phyloP scores from a whole-genome alignment of 371 early-diverging fungal genomes.

The Lichtheimia ramosa region DNA sequence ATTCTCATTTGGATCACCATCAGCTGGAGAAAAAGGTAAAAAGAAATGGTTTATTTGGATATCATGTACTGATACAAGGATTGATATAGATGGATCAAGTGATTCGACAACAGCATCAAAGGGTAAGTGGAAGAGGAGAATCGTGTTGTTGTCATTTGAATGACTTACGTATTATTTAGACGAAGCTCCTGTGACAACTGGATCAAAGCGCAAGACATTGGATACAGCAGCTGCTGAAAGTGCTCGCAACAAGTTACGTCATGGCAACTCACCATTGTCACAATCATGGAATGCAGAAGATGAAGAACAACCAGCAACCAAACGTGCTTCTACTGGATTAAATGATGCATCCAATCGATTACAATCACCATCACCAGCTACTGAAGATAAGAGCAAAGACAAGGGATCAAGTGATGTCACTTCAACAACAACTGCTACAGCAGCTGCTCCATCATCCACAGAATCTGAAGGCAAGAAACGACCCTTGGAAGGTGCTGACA shows the following conservation, averaged over 20 bases:
- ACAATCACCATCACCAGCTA: not conserved
- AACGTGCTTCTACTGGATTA: not conserved
- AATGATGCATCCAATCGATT: too few relatives aligned
- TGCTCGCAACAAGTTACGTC: slow-evolving; percentile 1
- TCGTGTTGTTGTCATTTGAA: not conserved
- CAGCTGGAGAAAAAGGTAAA: not conserved
- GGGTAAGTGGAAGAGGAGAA: not conserved
- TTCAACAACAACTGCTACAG: too few relatives aligned
- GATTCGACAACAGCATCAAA: not conserved
- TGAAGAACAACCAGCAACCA: not conserved
- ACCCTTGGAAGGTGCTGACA: too few relatives aligned
- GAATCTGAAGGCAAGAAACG: not conserved
- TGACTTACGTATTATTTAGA: not conserved
- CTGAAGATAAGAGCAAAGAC: not conserved
- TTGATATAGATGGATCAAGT: not conserved
- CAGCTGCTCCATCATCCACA: not conserved
- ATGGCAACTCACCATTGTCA: slow-evolving; percentile 9
- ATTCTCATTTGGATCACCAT: not conserved
- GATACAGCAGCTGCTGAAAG: not conserved
- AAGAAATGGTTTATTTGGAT: not conserved
- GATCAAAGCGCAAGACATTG: not conserved
- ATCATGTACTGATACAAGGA: not conserved
- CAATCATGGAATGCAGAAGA: slow-evolving; percentile 9
- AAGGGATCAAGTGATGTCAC: too few relatives aligned
- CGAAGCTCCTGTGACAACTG: not conserved